Evolutionary conservation across 352 stramenopile species (phyloP).

Genomic region (Halophytophthora batemanensis): DNA sequence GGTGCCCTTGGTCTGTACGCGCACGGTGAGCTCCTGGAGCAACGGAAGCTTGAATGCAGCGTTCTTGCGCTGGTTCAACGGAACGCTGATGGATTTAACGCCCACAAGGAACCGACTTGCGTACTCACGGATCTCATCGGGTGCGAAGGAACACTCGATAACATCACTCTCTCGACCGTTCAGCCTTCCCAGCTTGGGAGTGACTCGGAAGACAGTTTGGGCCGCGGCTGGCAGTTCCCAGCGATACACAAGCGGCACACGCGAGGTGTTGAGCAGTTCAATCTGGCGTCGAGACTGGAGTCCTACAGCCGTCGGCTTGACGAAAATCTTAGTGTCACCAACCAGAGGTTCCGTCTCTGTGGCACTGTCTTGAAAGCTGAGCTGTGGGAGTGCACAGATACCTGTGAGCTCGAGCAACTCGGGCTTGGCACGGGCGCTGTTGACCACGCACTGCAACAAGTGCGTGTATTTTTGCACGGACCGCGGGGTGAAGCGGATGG

Average conservation of each 20-base stretch:
- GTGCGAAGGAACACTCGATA: slow-evolving; percentile 80
- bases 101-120: slow-evolving; percentile 56
- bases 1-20: slow-evolving; percentile 70
- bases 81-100: slow-evolving; percentile 71
- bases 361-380: slow-evolving; percentile 43
- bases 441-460: slow-evolving; percentile 64
- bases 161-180: slow-evolving; percentile 70
- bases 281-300: slow-evolving; percentile 55
- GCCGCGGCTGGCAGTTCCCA: slow-evolving; percentile 67
- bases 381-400: slow-evolving; percentile 47
- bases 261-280: slow-evolving; percentile 71
- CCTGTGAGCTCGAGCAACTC: slow-evolving; percentile 58
- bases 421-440: slow-evolving; percentile 50
- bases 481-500: slow-evolving; percentile 70
- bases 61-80: slow-evolving; percentile 22
- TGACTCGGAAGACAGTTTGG: slow-evolving; percentile 59
- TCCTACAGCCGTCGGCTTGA: slow-evolving; percentile 85
- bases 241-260: slow-evolving; percentile 85
- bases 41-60: slow-evolving; percentile 32
- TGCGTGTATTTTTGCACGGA: slow-evolving; percentile 46
- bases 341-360: slow-evolving; percentile 3
- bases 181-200: slow-evolving; percentile 68
- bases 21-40: slow-evolving; percentile 61
- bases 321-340: slow-evolving; percentile 49
- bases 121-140: slow-evolving; percentile 72